Percentiles rank a stretch among this genome's conserved stretches.
Conservation (phyloP, 305 asterid genomes). For the Fraxinus latifolia region DNA sequence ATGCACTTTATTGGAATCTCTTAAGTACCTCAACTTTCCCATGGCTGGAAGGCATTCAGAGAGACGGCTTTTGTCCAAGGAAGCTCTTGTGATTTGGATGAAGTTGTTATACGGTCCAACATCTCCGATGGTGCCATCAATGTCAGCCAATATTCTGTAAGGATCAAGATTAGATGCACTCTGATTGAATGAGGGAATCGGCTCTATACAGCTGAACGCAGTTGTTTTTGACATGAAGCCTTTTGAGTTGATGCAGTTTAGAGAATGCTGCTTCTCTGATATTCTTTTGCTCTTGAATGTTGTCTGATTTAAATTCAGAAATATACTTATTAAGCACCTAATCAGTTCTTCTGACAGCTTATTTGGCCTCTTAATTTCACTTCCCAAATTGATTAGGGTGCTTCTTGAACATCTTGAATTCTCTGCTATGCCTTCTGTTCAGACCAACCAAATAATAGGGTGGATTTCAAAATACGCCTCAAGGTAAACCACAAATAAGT, state of each 20-base stretch:
- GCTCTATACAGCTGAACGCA: conserved; percentile 47
- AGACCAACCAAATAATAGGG: conserved; percentile 24
- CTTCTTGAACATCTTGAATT: conserved; percentile 40
- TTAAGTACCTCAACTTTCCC: conserved; percentile 62
- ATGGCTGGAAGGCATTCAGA: conserved; percentile 63
- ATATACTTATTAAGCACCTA: conserved; percentile 65
- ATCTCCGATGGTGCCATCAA: conserved; percentile 54
- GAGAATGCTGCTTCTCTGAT: conserved; percentile 43
- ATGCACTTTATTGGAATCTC: background rate
- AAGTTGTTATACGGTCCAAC: conserved; percentile 76
- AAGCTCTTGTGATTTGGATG: conserved; percentile 56
- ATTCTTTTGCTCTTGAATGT: conserved; percentile 41
- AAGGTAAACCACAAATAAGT: background rate
- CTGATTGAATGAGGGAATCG: conserved; percentile 39
- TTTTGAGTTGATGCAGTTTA: conserved; percentile 60
- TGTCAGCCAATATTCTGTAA: conserved; percentile 57
- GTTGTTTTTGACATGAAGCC: conserved; percentile 69
- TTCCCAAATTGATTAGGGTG: conserved; percentile 31
- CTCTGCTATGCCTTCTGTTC: conserved; percentile 39
- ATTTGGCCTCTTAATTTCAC: conserved; percentile 47
- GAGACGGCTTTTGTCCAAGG: conserved; percentile 50
- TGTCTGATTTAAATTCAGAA: conserved; percentile 52
- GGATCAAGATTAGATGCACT: conserved; percentile 59
- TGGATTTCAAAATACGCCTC: background rate
- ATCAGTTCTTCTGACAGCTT: conserved; percentile 71